phyloP scores from a whole-genome alignment of 2,329 filamentous ascomycete genomes.

The Colletotrichum chlorophyti region DNA sequence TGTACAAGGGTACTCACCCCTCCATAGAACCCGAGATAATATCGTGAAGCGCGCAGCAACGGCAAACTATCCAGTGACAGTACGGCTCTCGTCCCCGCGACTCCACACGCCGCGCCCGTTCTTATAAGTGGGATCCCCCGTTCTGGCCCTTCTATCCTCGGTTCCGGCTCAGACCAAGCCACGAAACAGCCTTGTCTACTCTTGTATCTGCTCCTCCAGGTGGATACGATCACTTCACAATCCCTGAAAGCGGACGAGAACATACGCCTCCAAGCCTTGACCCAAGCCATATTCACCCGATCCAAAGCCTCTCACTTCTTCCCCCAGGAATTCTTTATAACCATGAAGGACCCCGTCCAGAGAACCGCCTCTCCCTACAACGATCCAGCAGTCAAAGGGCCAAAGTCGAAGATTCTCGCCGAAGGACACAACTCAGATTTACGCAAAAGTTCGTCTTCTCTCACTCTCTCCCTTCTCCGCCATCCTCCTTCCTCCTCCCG shows the following conservation, averaged over 20 bases:
- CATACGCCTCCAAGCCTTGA: constrained; percentile 25
- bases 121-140: constrained; percentile 26
- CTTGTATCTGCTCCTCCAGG: constrained; percentile 12
- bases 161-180: constrained; percentile 21
- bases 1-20: constrained; percentile 15
- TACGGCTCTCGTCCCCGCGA: constrained; percentile 19
- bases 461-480: neutral
- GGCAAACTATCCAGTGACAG: constrained; percentile 10
- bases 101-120: constrained; percentile 27
- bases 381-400: constrained; percentile 47
- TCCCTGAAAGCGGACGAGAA: constrained; percentile 29
- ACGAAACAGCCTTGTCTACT: constrained; percentile 21
- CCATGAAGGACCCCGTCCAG: constrained; percentile 48
- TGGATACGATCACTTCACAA: constrained; percentile 24
- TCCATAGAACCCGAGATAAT: constrained; percentile 26
- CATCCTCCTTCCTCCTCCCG: constrained; percentile 11
- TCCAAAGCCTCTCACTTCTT: constrained; percentile 7
- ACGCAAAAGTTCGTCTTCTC: constrained; percentile 47
- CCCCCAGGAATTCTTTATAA: constrained; percentile 39
- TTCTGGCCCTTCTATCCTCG: constrained; percentile 28
- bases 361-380: constrained; percentile 46
- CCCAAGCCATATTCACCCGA: constrained; percentile 27
- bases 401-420: constrained; percentile 45
- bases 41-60: constrained; percentile 25
- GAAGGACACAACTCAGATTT: constrained; percentile 41